Percentiles rank a stretch among this genome's conserved stretches.
phyloP scores from a whole-genome alignment of 2,329 filamentous ascomycete species.

The Oidium heveae region DNA sequence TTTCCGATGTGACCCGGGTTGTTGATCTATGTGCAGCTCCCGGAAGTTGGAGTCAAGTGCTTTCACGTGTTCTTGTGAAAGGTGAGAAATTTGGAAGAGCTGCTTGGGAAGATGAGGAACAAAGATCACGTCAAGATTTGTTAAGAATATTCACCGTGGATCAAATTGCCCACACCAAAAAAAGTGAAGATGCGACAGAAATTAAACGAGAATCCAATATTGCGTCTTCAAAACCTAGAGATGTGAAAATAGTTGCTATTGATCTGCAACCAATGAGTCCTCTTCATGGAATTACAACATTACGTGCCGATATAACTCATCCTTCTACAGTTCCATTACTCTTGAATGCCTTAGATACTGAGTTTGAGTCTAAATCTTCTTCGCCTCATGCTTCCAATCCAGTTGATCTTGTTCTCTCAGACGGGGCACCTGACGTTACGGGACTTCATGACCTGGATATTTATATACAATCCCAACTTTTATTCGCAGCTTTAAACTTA shows the following conservation, averaged over 20 bases:
- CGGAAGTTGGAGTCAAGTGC: slow-evolving; percentile 89
- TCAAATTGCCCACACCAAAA: neutral
- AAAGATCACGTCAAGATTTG: slow-evolving; percentile 35
- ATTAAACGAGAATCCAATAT: slow-evolving; percentile 11
- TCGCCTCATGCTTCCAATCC: slow-evolving; percentile 38
- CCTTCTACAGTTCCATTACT: slow-evolving; percentile 82
- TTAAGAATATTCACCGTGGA: slow-evolving; percentile 16
- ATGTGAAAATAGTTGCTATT: slow-evolving; percentile 86
- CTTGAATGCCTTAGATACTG: slow-evolving; percentile 58
- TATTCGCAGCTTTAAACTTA: slow-evolving; percentile 83
- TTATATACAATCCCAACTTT: slow-evolving; percentile 85
- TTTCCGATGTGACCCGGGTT: slow-evolving; percentile 69
- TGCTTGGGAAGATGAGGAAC: slow-evolving; percentile 69
- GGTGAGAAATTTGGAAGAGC: slow-evolving; percentile 70
- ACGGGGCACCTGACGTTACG: slow-evolving; percentile 89
- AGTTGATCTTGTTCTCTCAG: slow-evolving; percentile 82
- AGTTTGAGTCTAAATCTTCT: slow-evolving; percentile 25
- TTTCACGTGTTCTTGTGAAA: slow-evolving; percentile 81
- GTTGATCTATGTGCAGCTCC: slow-evolving; percentile 92
- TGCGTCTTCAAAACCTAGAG: slow-evolving; percentile 21
- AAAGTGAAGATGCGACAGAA: slow-evolving; percentile 2
- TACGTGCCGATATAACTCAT: slow-evolving; percentile 92
- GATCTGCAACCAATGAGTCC: slow-evolving; percentile 92
- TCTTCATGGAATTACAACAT: slow-evolving; percentile 70
- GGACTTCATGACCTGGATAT: slow-evolving; percentile 94